Base-by-base conservation (phyloP, 2,329 filamentous ascomycete species). In the Aspergillus hiratsukae region DNA sequence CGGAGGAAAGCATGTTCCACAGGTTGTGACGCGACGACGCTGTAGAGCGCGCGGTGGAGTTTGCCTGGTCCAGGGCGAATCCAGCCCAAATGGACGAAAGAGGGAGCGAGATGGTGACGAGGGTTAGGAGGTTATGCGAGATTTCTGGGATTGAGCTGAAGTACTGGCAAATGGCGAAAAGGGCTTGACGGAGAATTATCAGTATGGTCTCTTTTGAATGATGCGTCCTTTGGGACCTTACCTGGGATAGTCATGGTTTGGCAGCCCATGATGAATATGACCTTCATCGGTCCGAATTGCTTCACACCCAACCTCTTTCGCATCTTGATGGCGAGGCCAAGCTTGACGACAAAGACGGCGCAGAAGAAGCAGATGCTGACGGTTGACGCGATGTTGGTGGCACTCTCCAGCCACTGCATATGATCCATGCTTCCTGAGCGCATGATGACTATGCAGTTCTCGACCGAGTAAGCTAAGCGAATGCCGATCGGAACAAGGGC, bases 61-160 rank as follows among this genome's bases (percentile, higher is more conserved):
- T 60, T 10, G 52, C 37, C 29, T 64, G 57, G 14, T 69, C 68
- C 23, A 75, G 64, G 19, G 69, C 69, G 21, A 74, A 71, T 4
- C 76, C 72, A 14, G 86, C 86, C 87, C 87, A 89, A 61, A 89
- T 79, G 19, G 84, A 82, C 14, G 85, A 87, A 10, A 89, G 76
- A 1, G 87, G 87, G 17, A 89, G 80, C 59, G 84, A 84, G 58
- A 88, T 78, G 56, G 81, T 81, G 37, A 86, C 81, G 21, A 84
- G 71, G 17, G 84, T 85, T 8, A 85, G 71, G 53, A 83, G 76
- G 57, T 83, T 75, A 50, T 80, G 78, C 54, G 78, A 76, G 31
- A 87, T 73, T 61, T 85, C 81, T 3, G 81, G 79, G 52, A 82
- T 76, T 3, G 66, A 57, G 23, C 77, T 63, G 56, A 75, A 72